Evolutionary conservation across 495 filamentous ascomycete species (phyloP).

Genomic region (Neurospora pannonica): DNA sequence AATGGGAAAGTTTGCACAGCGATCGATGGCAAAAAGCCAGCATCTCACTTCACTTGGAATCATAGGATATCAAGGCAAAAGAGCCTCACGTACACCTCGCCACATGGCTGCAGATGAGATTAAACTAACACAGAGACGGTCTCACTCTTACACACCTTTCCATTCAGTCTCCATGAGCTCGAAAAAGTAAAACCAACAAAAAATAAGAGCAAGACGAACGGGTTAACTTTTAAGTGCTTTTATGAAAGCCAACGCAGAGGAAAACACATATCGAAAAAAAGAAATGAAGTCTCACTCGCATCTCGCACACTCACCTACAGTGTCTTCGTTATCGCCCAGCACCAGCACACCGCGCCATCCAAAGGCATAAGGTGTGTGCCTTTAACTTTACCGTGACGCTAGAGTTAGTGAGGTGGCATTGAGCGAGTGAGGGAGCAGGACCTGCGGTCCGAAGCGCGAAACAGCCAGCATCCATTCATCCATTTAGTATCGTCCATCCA

Average conservation of each 20-base stretch:
- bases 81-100: background rate
- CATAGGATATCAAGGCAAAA: background rate
- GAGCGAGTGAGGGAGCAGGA: background rate
- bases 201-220: no score
- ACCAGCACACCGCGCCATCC: background rate
- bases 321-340: background rate
- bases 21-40: no score
- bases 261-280: no score
- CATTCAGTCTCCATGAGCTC: no score
- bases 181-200: no score
- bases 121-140: background rate
- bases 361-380: background rate
- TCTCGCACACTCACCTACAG: background rate
- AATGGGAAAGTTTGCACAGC: no score
- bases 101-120: background rate
- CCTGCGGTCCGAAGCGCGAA: background rate
- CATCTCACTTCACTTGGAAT: background rate
- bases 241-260: no score
- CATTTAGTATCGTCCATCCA: background rate
- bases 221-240: no score
- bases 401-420: background rate
- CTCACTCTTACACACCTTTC: background rate
- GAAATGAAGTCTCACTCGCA: background rate
- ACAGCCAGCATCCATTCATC: background rate
- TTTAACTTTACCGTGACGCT: background rate